Evolutionary conservation across 2,329 filamentous ascomycete genomes (phyloP).

Genomic region (Monosporascus sp.): DNA sequence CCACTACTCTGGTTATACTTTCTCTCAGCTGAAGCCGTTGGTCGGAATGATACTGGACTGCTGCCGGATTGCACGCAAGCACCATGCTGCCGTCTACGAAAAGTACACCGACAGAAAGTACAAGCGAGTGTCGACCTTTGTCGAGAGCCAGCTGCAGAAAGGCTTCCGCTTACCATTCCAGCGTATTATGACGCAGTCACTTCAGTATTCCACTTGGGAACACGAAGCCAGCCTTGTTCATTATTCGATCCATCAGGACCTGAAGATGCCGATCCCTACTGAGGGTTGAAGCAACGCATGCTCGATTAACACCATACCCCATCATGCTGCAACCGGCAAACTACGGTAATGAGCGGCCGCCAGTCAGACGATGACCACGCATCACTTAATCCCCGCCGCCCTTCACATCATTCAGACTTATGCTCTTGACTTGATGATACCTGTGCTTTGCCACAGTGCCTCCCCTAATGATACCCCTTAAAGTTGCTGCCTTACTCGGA

Average conservation of each 20-base stretch:
- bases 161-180: constrained; percentile 48
- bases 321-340: not conserved
- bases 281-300: constrained; percentile 10
- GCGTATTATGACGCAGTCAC: constrained; percentile 8
- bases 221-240: constrained; percentile 8
- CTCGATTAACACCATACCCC: not conserved
- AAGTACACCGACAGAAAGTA: constrained; percentile 88
- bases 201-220: constrained; percentile 6
- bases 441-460: not conserved
- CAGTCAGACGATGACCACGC: too few species aligned
- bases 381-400: not conserved
- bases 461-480: not conserved
- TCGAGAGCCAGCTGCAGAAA: constrained; percentile 65
- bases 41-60: constrained; percentile 79
- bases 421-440: not conserved
- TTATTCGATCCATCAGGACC: constrained; percentile 6
- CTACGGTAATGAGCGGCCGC: not conserved
- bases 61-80: constrained; percentile 72
- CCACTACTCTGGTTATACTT: constrained; percentile 92
- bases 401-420: not conserved
- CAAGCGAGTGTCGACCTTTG: constrained; percentile 77
- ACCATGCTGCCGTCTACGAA: constrained; percentile 83
- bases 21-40: constrained; percentile 72
- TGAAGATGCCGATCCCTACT: constrained; percentile 22
- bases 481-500: not conserved